Base-by-base conservation (phyloP, 345 rosid species). In the Pugionium cornutum region DNA sequence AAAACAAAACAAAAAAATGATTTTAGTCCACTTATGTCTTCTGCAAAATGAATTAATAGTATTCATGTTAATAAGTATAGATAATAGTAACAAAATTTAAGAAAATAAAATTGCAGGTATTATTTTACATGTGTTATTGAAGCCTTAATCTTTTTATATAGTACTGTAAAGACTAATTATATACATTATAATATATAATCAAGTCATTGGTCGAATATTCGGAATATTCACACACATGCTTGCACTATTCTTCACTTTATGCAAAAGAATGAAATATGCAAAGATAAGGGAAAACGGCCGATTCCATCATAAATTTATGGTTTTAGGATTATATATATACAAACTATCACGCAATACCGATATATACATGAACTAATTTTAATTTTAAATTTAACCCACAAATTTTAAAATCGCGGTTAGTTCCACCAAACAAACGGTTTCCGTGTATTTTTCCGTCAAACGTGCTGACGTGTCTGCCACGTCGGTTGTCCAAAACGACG, bases 171-270 rank as follows among this genome's bases (percentile, higher is more conserved):
- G 29, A 40, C 3, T 33, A 49, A 48, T 33, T 33, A 39, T 40
- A 45, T 37, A 36, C 31, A 8, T 58, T 29, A 58, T 7, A 32
- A 40, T 25, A 43, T 26, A 31, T 18, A 45, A 4, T 37, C n/a
- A 8, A 69, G 58, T 46, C 57, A 31, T 70, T 55, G 57, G 51
- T 30, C 45, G 75, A 70, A 70, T 70, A 63, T 55, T 70, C 58
- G 64, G 50, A 36, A 62, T 45, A 61, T 53, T 28, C 32, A 37
- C 36, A 70, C 33, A 9, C 50, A 45, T 62, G 34, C 41, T 69
- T 45, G 26, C 48, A 36, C 42, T 53, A 30, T 69, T 11, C 10
- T 44, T 61, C 55, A 53, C 68, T 69, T 62, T 53, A 30, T 69
- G 29, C 56, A 61, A 61, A 57, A 25, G 5, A 59, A 33, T 33